Conservation (phyloP, 495 filamentous ascomycete genomes). For the Polyplosphaeria fusca region DNA sequence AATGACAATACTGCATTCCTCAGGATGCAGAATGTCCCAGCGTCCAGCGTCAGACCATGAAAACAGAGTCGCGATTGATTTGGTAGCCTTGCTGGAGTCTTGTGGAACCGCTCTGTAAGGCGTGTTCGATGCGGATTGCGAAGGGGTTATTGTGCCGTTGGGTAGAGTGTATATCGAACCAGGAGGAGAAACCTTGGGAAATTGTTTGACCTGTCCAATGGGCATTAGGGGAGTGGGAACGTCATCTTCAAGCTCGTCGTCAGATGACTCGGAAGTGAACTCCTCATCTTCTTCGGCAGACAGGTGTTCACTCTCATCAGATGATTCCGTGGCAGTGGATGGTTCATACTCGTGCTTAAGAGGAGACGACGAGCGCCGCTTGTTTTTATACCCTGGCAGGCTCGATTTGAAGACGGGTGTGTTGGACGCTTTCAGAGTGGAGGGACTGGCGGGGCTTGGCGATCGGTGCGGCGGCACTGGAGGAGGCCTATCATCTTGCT, state of each 20-base stretch:
- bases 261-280: slow-evolving; percentile 49
- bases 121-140: slow-evolving; percentile 72
- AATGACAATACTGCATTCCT: slow-evolving; percentile 75
- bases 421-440: slow-evolving; percentile 49
- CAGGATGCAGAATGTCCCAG: slow-evolving; percentile 75
- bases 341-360: slow-evolving; percentile 97
- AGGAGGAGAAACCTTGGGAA: slow-evolving; percentile 39
- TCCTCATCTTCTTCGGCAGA: slow-evolving; percentile 34
- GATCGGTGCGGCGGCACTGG: slow-evolving; percentile 48
- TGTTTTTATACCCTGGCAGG: slow-evolving; percentile 36
- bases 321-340: slow-evolving; percentile 67
- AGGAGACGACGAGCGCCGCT: slow-evolving; percentile 80
- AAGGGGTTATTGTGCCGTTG: slow-evolving; percentile 61
- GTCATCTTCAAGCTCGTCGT: slow-evolving; percentile 50
- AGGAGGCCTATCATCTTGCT: slow-evolving; percentile 30
- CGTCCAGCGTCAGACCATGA: slow-evolving; percentile 77
- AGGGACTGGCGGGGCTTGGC: slow-evolving; percentile 48
- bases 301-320: slow-evolving; percentile 44
- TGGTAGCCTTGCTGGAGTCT: slow-evolving; percentile 55
- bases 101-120: slow-evolving; percentile 57
- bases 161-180: slow-evolving; percentile 47
- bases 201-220: slow-evolving; percentile 5
- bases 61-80: slow-evolving; percentile 73
- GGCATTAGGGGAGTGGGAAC: slow-evolving; percentile 44
- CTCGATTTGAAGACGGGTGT: slow-evolving; percentile 43